A percentile compares a stretch with the other conserved stretches of the same genome.
These are phyloP conservation scores for Aspergillus spinulosporus DNA, from an alignment of 2,329 filamentous ascomycete genomes.

Conservation along the genomic window DNA sequence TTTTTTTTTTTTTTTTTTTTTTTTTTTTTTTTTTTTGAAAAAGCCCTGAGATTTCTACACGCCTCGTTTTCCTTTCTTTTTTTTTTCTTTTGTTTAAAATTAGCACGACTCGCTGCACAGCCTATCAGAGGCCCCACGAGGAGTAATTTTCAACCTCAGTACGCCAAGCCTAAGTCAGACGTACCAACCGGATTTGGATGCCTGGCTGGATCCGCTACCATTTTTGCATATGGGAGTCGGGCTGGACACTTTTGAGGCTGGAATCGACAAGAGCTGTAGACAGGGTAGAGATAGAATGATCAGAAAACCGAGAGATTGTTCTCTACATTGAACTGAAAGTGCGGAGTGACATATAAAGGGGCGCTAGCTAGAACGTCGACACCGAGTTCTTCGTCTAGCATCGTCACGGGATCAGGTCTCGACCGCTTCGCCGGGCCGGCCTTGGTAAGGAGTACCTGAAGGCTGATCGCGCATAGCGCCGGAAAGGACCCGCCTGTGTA, in stretches of 20 bases:
- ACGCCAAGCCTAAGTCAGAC: constrained; percentile 13
- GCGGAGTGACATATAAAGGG: background rate
- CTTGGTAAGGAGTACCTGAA: constrained; percentile 24
- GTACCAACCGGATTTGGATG: background rate
- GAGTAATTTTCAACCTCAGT: constrained; percentile 21
- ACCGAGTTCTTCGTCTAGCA: constrained; percentile 5
- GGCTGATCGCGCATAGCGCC: constrained; percentile 31
- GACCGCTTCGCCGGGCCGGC: constrained; percentile 24
- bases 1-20: too few relatives aligned
- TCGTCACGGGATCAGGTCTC: constrained; percentile 13
- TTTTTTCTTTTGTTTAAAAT: constrained; percentile 22
- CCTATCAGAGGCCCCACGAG: constrained; percentile 19
- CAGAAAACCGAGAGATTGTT: background rate
- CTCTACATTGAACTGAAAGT: background rate
- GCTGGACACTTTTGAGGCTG: too few relatives aligned
- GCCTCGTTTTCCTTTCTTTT: too few relatives aligned
- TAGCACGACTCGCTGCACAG: constrained; percentile 11
- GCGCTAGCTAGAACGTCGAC: constrained; percentile 11
- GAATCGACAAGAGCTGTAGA: background rate
- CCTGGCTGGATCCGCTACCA: background rate
- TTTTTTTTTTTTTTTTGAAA: constrained; percentile 4
- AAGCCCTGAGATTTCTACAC: background rate
- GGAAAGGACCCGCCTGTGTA: constrained; percentile 11
- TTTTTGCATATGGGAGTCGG: too few relatives aligned
- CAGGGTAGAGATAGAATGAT: background rate